A percentile compares a stretch with the other conserved stretches of the same genome.
Evolutionary conservation across 1,284 basidiomycete species (phyloP).

Genomic region (Leucoagaricus sp.): DNA sequence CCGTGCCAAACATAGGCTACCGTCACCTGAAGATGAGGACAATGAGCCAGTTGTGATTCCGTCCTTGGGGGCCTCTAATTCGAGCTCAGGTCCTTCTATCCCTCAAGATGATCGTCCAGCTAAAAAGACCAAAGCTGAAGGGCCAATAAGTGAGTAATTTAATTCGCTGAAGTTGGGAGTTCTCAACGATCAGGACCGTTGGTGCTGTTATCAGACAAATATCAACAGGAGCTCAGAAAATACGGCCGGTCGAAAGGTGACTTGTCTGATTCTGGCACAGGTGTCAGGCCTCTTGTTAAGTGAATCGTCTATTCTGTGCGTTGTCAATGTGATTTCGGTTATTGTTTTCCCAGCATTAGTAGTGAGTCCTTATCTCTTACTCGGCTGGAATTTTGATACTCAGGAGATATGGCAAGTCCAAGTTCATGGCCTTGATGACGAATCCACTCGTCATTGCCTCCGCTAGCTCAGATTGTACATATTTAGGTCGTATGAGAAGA

Average conservation of each 20-base stretch:
- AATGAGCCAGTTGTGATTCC: slow-evolving; percentile 41
- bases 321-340: background rate
- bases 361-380: background rate
- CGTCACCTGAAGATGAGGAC: slow-evolving; percentile 35
- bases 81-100: slow-evolving; percentile 9
- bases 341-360: background rate
- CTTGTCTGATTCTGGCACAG: slow-evolving; percentile 35
- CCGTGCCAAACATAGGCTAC: slow-evolving; percentile 57
- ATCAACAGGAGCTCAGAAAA: slow-evolving; percentile 31
- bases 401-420: no score
- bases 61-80: slow-evolving; percentile 6
- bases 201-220: slow-evolving; percentile 24
- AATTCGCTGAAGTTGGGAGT: no score
- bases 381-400: background rate
- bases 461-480: no score
- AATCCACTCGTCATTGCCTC: no score
- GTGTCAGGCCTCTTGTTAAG: slow-evolving; percentile 38
- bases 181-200: background rate
- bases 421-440: no score
- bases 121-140: slow-evolving; percentile 21
- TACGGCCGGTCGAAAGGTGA: slow-evolving; percentile 22
- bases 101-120: slow-evolving; percentile 19
- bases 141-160: slow-evolving; percentile 10
- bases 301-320: slow-evolving; percentile 19
- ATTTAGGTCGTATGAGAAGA: no score